Base-by-base conservation (phyloP, 1,284 basidiomycete genomes). In the Microbotryum intermedium region DNA sequence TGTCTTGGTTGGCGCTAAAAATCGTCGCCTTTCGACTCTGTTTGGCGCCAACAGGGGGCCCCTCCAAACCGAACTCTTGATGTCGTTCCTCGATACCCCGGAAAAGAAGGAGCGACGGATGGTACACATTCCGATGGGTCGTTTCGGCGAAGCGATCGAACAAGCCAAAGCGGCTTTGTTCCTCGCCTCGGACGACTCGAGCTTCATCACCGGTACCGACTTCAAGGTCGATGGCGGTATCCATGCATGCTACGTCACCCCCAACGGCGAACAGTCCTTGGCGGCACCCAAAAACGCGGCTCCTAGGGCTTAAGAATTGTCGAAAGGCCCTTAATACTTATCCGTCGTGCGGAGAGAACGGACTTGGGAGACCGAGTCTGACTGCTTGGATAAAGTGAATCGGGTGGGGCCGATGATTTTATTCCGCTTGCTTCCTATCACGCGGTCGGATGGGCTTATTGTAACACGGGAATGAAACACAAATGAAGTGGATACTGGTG, bases 51-150 rank as follows among this genome's bases (percentile, higher is more conserved):
- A 50, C 73, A 92, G 90, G 44, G 92, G 91, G 21, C 91, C 92
- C 50, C 80, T 95, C 65, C 89, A 88, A 75, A 94, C 91, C 26
- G 90, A 92, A 43, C 82, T 97, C 39, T 80, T 98, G 34, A 98
- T 98, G 93, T 87, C 97, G 75, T 97, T 93, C 81, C 82, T 98
- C 71, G 84, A 97, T 77, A 97, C 94, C n/a, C 81, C 86, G 48
- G 93, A 98, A 80, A 97, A 97, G 79, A 84, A 87, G 66, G 84
- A 95, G 64, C 84, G 93, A 51, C 82, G 94, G 55, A 74, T 97
- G 73, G 84, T 90, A 28, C 93, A 97, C 74, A 82, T 94, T 30
- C 94, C 94, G 2, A 90, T 97, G 88, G 94, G 94, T 60, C 82
- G 93, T 61, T 97, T 97, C 74, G 93, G 93, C 55, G 91, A 97